Percentiles rank a stretch among this genome's conserved stretches.
Conservation (phyloP, 1,284 basidiomycete species). For the Cutaneotrichosporon sp. region DNA sequence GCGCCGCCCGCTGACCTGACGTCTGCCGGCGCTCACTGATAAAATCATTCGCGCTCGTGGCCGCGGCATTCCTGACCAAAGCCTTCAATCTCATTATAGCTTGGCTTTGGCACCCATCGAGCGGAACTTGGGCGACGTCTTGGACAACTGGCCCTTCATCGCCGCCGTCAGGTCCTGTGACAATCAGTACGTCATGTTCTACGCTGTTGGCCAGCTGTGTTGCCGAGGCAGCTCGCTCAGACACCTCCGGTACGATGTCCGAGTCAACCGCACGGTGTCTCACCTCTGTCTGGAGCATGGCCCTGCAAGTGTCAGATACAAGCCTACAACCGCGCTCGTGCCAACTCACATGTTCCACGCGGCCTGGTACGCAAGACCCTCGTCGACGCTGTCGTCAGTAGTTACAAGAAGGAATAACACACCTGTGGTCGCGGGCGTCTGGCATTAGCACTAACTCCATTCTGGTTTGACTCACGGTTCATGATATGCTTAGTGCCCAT, state of each 20-base stretch:
- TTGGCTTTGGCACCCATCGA: conserved; percentile 19
- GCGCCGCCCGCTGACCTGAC: too few relatives aligned
- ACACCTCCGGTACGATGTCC: neutral
- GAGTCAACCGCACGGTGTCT: too few relatives aligned
- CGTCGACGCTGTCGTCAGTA: conserved; percentile 56
- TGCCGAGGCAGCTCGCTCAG: neutral
- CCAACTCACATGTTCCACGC: conserved; percentile 60
- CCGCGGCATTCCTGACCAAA: neutral
- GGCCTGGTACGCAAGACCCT: conserved; percentile 72
- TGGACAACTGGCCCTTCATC: conserved; percentile 48
- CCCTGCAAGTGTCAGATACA: conserved; percentile 21
- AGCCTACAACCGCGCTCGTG: neutral
- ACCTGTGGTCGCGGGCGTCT: conserved; percentile 73
- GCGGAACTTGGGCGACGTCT: conserved; percentile 40
- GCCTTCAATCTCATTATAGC: conserved; percentile 1
- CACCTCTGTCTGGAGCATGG: conserved; percentile 62
- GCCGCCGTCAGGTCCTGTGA: conserved; percentile 48
- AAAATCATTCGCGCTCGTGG: neutral
- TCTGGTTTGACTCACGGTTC: conserved; percentile 37
- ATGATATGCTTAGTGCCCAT: conserved; percentile 72
- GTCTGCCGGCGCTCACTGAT: too few relatives aligned
- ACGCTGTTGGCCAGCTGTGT: neutral
- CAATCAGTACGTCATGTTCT: neutral
- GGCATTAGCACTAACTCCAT: conserved; percentile 1
- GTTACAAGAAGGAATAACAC: conserved; percentile 29